Evolutionary conservation across 257 asterid species (phyloP), one percentile per base, ranked within the genome.

Genomic region (Solanum ahanhuiri): DNA sequence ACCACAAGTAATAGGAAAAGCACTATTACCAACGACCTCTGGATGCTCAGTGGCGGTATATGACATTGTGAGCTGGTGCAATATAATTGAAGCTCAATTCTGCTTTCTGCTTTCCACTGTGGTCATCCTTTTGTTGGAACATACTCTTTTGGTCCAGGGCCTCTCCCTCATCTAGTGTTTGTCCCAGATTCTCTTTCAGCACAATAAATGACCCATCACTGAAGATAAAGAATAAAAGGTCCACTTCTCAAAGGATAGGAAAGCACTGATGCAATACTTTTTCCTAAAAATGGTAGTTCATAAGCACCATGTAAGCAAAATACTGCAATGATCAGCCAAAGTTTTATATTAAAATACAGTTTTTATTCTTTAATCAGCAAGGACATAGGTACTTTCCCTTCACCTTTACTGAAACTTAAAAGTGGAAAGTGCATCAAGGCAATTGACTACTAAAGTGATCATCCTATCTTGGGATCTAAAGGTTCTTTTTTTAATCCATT

Each of bases 31-130:
- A 48, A 81, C 8, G 15, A 60, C 37, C 33, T 48, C 57, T 60
- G 35, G 86, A 17, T 60, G 75, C 86, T 83, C 75, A 60, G 35
- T 22, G 57, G 58, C 76, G 8, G 28, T 17, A 18, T n/a, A 35
- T 64, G 58, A 35, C 75, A 22, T 34, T 35, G 71, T 34, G 86
- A 23, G 76, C 84, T 83, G 76, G 51, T 35, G 86, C 76, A 83
- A 64, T 83, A 83, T 83, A 22, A 60, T 83, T 83, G 76, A 83
- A 60, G 86, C 57, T 34, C 75, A 39, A 48, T 60, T 60, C 76
- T 60, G 54, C 58, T 83, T 83, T 83, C 63, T 83, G 75, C 86
- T 83, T 83, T 83, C 75, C 86, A 60, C 64, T 35, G 54, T 35
- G 86, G 54, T 83, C 75, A 57, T 83, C 75, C 34, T 67, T 63